phyloP scores from a whole-genome alignment of 768 basidiomycete genomes.

The Aureoboletus auriporus region DNA sequence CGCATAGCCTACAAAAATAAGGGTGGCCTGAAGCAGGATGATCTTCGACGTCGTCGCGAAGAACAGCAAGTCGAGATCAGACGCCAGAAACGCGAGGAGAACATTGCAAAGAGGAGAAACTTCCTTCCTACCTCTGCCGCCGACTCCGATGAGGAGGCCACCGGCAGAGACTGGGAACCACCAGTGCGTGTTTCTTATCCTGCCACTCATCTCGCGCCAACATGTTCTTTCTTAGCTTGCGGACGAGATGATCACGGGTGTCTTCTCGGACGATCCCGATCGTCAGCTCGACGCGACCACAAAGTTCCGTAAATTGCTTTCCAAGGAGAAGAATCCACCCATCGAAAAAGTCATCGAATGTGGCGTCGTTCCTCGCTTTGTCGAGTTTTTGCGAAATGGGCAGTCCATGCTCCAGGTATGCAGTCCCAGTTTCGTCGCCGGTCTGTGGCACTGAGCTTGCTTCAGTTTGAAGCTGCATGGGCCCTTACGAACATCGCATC shows the following conservation, averaged over 20 bases:
- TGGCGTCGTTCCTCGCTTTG: constrained; percentile 95
- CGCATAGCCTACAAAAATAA: constrained; percentile 84
- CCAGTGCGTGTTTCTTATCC: constrained; percentile 45
- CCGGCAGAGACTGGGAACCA: constrained; percentile 67
- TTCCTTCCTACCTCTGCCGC: constrained; percentile 68
- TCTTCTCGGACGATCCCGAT: constrained; percentile 89
- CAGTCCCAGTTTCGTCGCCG: constrained; percentile 7
- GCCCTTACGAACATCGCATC: constrained; percentile 97
- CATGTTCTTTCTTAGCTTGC: constrained; percentile 50
- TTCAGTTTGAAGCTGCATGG: constrained; percentile 95
- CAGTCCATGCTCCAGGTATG: constrained; percentile 82
- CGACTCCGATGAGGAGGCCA: constrained; percentile 92
- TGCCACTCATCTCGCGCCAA: constrained; percentile 4
- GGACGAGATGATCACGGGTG: constrained; percentile 89
- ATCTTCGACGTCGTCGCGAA: constrained; percentile 93
- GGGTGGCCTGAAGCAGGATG: constrained; percentile 83
- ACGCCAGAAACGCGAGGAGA: constrained; percentile 97
- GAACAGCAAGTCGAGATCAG: constrained; percentile 99
- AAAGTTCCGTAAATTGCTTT: constrained; percentile 96
- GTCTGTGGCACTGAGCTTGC: constrained; percentile 5
- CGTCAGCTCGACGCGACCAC: constrained; percentile 96
- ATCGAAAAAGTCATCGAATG: constrained; percentile 98
- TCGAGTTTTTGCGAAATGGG: constrained; percentile 82
- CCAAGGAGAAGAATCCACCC: constrained; percentile 99
- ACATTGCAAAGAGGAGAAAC: constrained; percentile 96